Base-by-base conservation (phyloP, 805 yeast genomes). In the Isabelozyma heimii region DNA sequence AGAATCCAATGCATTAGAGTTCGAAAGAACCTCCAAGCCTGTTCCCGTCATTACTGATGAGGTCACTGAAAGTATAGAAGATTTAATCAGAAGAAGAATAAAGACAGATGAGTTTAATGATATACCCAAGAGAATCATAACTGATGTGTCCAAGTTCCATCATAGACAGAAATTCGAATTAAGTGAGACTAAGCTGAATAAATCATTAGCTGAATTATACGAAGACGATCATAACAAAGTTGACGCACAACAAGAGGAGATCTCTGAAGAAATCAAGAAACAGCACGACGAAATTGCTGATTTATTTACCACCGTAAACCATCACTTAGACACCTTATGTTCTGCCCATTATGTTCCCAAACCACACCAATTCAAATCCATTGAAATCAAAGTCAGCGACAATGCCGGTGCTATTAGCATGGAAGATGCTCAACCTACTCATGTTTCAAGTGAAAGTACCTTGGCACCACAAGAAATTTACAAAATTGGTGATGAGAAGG, bases 401-500 rank as follows among this genome's bases (percentile, higher is more conserved):
- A 60, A 58, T 37, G 87, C 91, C 48, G 85, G 96, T 5, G 80
- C 96, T 1, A 85, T 94, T 44, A 62, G 85, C 1, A 89, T 92
- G 96, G 99, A 92, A 70, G 98, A 94, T 62, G 94, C 97, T 1
- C 97, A 91, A 70, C 99, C 99, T 44, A 76, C 89, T 49, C 84
- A 91, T 37, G 76, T 88, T 71, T 82, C 94, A 1, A 72, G 80
- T 33, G 89, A 85, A 17, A 73, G 85, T 12, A 81, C 87, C 44
- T 76, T 94, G 59, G 99, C 99, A 2, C 99, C 99, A 38, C 99
- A 92, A 72, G 99, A 92, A 69, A 77, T 94, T 8, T 94, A 85
- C 69, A 81, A 76, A 62, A 72, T 76, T 44, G 72, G 76, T 12
- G 78, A 81, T 59, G 70, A 68, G 49, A 62, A 57, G 46, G 55